These are phyloP conservation scores for Paraphaeosphaeria minitans DNA, from an alignment of 2,329 filamentous ascomycete species.

Conservation along the genomic window DNA sequence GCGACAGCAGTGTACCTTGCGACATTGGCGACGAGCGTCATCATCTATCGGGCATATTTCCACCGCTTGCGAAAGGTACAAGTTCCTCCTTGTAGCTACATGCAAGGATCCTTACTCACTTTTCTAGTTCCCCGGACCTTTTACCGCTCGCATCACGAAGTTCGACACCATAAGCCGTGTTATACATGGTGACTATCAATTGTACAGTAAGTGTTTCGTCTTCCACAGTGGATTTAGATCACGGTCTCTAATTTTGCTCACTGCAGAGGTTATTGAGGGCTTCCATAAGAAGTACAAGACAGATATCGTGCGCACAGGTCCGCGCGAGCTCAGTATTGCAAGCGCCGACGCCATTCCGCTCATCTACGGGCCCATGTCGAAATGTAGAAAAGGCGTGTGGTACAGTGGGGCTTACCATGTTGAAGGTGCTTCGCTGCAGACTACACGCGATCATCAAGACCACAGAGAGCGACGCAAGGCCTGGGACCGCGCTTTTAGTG, in stretches of 20 bases:
- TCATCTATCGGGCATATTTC: conserved; percentile 49
- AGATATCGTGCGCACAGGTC: conserved; percentile 43
- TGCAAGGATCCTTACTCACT: neutral
- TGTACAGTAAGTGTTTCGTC: conserved; percentile 21
- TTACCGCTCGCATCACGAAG: conserved; percentile 44
- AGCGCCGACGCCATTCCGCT: conserved; percentile 33
- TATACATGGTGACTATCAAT: conserved; percentile 24
- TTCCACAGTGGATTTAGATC: neutral
- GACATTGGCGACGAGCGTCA: conserved; percentile 39
- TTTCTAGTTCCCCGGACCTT: conserved; percentile 47
- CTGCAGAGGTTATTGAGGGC: conserved; percentile 20
- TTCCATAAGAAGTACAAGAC: conserved; percentile 35
- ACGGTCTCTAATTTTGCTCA: neutral
- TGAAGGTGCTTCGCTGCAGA: conserved; percentile 30
- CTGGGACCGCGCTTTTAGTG: conserved; percentile 43
- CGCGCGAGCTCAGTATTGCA: conserved; percentile 40
- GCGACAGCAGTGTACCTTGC: conserved; percentile 28
- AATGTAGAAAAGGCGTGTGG: conserved; percentile 38
- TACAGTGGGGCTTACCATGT: conserved; percentile 28
- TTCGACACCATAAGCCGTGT: conserved; percentile 42
- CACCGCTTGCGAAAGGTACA: conserved; percentile 45
- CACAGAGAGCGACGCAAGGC: conserved; percentile 37
- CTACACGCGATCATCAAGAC: conserved; percentile 34
- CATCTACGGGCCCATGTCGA: conserved; percentile 36
- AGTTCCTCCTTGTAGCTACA: neutral